Evolutionary conservation across 352 stramenopile genomes (phyloP).

Genomic region (Phytophthora constricta): DNA sequence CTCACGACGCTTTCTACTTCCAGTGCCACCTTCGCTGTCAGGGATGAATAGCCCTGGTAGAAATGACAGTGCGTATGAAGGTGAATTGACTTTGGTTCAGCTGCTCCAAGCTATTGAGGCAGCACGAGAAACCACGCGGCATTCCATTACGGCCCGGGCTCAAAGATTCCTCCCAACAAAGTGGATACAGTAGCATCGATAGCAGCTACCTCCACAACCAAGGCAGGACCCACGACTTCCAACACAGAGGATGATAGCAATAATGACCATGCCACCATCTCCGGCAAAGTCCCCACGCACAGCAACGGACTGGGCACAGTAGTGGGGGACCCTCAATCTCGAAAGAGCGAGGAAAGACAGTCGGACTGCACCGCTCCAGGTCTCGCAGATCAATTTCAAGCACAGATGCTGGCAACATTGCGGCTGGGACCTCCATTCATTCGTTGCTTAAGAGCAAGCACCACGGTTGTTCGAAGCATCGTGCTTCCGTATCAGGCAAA

Average conservation of each 20-base stretch:
- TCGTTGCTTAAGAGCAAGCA: constrained; percentile 16
- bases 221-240: background rate
- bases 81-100: constrained; percentile 30
- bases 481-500: constrained; percentile 6
- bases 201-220: background rate
- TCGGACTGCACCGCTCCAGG: too few relatives aligned
- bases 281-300: background rate
- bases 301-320: too few relatives aligned
- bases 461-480: constrained; percentile 12
- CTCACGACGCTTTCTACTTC: constrained; percentile 28
- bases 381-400: constrained; percentile 13
- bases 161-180: constrained; percentile 5
- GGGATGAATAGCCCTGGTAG: too few relatives aligned
- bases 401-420: background rate
- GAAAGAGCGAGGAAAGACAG: constrained; percentile 14
- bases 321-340: too few relatives aligned
- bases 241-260: background rate
- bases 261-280: background rate
- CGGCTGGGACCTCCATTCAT: constrained; percentile 7
- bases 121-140: constrained; percentile 17
- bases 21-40: too few relatives aligned
- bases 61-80: background rate
- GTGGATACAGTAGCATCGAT: constrained; percentile 1
- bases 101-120: constrained; percentile 37
- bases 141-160: constrained; percentile 12